These are phyloP conservation scores for Metarhizium sp. DNA, from an alignment of 2,329 filamentous ascomycete genomes.

Conservation along the genomic window DNA sequence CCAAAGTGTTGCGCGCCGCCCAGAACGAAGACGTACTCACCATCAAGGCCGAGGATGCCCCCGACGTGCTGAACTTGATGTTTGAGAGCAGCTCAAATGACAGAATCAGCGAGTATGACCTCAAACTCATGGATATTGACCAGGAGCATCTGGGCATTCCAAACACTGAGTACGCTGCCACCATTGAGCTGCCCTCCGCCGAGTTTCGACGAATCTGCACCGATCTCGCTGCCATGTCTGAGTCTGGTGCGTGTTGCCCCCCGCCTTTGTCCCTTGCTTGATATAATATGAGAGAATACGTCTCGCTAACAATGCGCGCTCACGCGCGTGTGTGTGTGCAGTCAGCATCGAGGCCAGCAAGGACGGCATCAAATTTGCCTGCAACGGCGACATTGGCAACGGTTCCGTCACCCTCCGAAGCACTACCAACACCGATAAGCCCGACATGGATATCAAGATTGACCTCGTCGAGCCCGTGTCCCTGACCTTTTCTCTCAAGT, in stretches of 20 bases:
- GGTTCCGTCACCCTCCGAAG: conserved; percentile 86
- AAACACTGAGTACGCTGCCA: conserved; percentile 95
- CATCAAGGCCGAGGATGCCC: conserved; percentile 93
- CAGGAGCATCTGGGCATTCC: conserved; percentile 98
- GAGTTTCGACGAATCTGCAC: conserved; percentile 95
- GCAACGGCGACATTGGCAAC: conserved; percentile 90
- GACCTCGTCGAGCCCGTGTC: conserved; percentile 85
- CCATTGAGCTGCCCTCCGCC: conserved; percentile 74
- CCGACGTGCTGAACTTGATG: conserved; percentile 88
- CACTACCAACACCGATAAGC: conserved; percentile 84
- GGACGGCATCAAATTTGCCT: conserved; percentile 93
- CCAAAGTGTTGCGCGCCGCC: conserved; percentile 91
- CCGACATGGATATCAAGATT: conserved; percentile 76
- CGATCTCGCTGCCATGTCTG: conserved; percentile 84
- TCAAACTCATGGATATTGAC: conserved; percentile 99
- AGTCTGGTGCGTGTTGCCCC: conserved; percentile 65
- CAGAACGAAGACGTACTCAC: conserved; percentile 93
- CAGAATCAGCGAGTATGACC: conserved; percentile 95
- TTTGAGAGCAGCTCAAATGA: conserved; percentile 89
- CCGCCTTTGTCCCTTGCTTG: neutral
- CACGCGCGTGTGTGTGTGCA: conserved; percentile 23
- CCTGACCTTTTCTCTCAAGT: conserved; percentile 97
- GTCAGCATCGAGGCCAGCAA: conserved; percentile 95
- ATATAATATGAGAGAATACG: neutral
- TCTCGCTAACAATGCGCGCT: neutral